phyloP scores from a whole-genome alignment of 306 rosid genomes.

The Gastrolobium villosum region DNA sequence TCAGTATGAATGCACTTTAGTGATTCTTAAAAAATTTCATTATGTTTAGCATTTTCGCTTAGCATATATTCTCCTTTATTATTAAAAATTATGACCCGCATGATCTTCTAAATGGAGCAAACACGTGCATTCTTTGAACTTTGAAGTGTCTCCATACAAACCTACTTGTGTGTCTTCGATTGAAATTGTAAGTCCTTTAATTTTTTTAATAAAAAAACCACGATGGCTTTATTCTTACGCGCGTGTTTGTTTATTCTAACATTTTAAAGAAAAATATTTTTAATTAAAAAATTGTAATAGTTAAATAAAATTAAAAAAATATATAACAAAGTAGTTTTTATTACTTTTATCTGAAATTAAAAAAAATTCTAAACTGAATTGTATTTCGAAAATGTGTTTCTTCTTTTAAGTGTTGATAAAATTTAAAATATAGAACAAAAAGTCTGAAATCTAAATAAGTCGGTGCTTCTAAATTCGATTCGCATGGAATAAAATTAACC shows the following conservation, averaged over 20 bases:
- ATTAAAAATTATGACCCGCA: not conserved
- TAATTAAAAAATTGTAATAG: too few relatives aligned
- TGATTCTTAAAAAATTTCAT: not conserved
- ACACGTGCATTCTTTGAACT: constrained; percentile 41
- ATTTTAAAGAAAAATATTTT: too few relatives aligned
- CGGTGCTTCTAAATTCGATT: constrained; percentile 33
- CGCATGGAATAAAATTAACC: constrained; percentile 5
- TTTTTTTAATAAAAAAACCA: not conserved
- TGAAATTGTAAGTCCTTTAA: constrained; percentile 15
- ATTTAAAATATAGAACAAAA: not conserved
- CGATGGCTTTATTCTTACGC: constrained; percentile 38
- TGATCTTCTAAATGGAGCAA: not conserved
- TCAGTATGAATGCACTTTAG: not conserved
- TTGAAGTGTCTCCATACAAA: constrained; percentile 3
- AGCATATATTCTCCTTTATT: constrained; percentile 36
- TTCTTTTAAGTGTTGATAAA: not conserved
- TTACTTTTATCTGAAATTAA: too few relatives aligned
- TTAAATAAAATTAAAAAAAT: too few relatives aligned
- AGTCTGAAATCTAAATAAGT: not conserved
- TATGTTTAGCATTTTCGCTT: constrained; percentile 28
- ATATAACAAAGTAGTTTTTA: too few relatives aligned
- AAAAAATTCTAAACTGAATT: too few relatives aligned
- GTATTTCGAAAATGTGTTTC: too few relatives aligned
- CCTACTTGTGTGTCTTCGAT: constrained; percentile 33
- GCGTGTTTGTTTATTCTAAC: too few relatives aligned